A percentile compares a stretch with the other conserved stretches of the same genome.
These are phyloP conservation scores for Micromonas commoda DNA, from an alignment of 139 green algal species.

Conservation along the genomic window DNA sequence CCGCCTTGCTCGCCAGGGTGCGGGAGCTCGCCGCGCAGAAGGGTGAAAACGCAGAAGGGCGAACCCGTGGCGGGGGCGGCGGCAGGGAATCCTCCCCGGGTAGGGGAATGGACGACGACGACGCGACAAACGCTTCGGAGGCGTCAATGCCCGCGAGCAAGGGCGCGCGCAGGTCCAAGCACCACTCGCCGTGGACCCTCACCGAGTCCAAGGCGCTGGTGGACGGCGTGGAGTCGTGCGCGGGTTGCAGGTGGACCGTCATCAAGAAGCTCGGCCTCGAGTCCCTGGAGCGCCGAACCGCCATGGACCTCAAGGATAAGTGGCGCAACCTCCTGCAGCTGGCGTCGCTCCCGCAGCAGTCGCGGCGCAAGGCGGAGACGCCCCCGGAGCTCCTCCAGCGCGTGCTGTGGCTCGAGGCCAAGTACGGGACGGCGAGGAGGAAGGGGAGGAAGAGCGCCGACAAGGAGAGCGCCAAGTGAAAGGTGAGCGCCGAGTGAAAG, in stretches of 20 bases:
- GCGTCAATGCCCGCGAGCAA: too few species aligned
- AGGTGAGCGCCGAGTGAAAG: neutral
- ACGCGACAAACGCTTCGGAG: neutral
- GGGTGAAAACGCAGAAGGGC: neutral
- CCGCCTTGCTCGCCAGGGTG: slow-evolving; percentile 26
- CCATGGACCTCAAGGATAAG: slow-evolving; percentile 54
- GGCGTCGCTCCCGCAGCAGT: slow-evolving; percentile 35
- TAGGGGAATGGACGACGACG: too few species aligned
- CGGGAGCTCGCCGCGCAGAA: slow-evolving; percentile 20
- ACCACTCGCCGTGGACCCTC: slow-evolving; percentile 44
- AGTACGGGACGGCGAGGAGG: neutral
- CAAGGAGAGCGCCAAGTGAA: neutral
- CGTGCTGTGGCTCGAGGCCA: slow-evolving; percentile 30
- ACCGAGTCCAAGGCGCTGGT: slow-evolving; percentile 60
- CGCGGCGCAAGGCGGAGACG: slow-evolving; percentile 34
- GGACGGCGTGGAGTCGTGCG: slow-evolving; percentile 52
- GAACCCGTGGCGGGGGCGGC: too few species aligned
- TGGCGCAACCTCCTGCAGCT: slow-evolving; percentile 65
- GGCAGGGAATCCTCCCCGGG: too few species aligned
- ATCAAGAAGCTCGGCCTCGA: slow-evolving; percentile 48
- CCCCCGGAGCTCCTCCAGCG: slow-evolving; percentile 33
- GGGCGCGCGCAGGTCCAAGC: slow-evolving; percentile 21
- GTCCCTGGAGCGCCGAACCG: slow-evolving; percentile 28
- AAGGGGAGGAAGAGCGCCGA: slow-evolving; percentile 6
- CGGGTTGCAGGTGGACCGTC: slow-evolving; percentile 58